Evolutionary conservation across 306 rosid genomes (phyloP), one percentile per base, ranked within the genome.

Genomic region (Canavalia gladiata): DNA sequence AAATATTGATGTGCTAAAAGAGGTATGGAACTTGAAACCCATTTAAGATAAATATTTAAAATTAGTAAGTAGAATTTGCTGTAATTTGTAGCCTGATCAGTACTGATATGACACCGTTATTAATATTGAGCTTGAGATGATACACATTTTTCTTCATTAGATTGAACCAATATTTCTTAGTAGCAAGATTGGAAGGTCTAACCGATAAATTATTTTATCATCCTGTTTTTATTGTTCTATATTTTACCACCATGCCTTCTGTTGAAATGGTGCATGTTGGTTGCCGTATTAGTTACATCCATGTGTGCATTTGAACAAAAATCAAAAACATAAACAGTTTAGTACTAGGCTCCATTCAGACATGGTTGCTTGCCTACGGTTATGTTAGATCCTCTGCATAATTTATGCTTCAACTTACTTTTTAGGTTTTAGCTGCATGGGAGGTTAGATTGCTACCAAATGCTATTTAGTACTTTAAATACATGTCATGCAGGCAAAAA

Each of bases 1-100:
- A 80, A 93, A 91, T 64, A 79, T 93, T 75, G 97, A 91, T 80
- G 99, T 93, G 77, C 85, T 95, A 74, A 93, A 91, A 86, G 99
- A 95, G 99, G 99, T 93, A 92, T 68, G 72, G 28, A 55, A 28
- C 84, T 84, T 87, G 55, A 54, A 76, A 57, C 68, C 67, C 34
- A 13, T 56, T 30, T 29, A 47, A 51, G 64, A 86, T 67, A 70
- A 33, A 18, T 7, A 50, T 58, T n/a, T 58, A 9, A 66, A 82
- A 57, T 12, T 77, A 65, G 18, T 33, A 30, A 71, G 78, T 33
- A 55, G 56, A 58, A 6, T 50, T 72, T 43, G 47, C 12, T 69
- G 64, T 31, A 41, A 50, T 39, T 68, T 5, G 8, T 75, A 49
- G 42, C 49, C 81, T 85, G 57, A 50, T 75, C 74, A 8, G 47